Base-by-base conservation (phyloP, 331 rosid species). In the Ulmus americana region DNA sequence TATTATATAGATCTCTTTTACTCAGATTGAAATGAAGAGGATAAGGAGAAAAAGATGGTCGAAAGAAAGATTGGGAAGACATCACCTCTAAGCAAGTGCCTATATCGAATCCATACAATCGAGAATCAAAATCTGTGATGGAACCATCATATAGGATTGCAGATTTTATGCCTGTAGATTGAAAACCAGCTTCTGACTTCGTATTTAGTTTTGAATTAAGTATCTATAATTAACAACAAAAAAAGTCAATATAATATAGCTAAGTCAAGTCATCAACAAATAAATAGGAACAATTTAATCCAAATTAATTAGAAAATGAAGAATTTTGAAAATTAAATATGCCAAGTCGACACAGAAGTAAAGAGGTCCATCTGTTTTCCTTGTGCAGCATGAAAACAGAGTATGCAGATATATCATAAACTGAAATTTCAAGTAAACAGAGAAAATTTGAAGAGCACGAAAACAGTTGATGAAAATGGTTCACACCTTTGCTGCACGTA, bases 81-180 rank as follows among this genome's bases (percentile, higher is more conserved):
- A 59, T 71, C 85, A 94, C 98, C 95, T 94, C 98, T 74, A 89
- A 86, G 82, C 98, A 92, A 73, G 96, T 92, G 71, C 91, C 96
- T 47, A 92, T 89, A 69, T 89, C 98, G 84, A 85, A 89, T 45
- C 85, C 91, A 61, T 67, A 77, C 77, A 89, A 67, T 71, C 89
- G 72, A 41, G 95, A 73, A 76, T 83, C 90, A 68, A 79, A 82
- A 40, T 59, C 79, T 55, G 91, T 87, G 65, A 94, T 85, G 44
- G 98, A 94, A 70, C 97, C 98, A 63, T 89, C 90, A 76, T 85
- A 94, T 47, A 94, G 95, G 72, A 81, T 20, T 62, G 80, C 79
- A 58, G 95, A 89, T 67, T 84, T 79, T 38, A 83, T 48, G 65
- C 73, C 72, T 41, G 72, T 14, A 44, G 18, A 59, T 61, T 74